These are phyloP conservation scores for Monosporascus sp. DNA, from an alignment of 2,329 filamentous ascomycete species.

Conservation along the genomic window DNA sequence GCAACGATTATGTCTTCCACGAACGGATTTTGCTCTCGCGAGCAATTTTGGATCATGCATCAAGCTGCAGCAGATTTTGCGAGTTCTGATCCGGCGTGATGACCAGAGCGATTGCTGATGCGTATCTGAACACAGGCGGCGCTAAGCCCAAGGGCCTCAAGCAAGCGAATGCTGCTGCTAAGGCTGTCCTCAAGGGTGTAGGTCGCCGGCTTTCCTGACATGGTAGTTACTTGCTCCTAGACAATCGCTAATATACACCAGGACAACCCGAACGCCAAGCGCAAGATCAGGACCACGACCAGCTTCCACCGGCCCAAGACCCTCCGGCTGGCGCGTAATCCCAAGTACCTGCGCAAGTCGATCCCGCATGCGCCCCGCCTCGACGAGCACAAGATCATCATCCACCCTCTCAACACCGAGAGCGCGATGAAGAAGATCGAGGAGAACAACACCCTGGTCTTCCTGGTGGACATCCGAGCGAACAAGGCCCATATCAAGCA, in stretches of 20 bases:
- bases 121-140: slow-evolving; percentile 48
- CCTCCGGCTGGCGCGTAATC: slow-evolving; percentile 79
- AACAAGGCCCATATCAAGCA: slow-evolving; percentile 99
- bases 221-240: too few relatives aligned
- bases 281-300: slow-evolving; percentile 87
- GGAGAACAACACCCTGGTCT: slow-evolving; percentile 99
- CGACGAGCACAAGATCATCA: slow-evolving; percentile 95
- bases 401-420: slow-evolving; percentile 99
- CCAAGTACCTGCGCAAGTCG: slow-evolving; percentile 96
- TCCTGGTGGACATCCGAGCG: slow-evolving; percentile 94
- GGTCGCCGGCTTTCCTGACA: slow-evolving; percentile 35
- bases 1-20: slow-evolving; percentile 1
- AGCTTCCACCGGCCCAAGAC: slow-evolving; percentile 99
- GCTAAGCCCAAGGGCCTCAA: slow-evolving; percentile 60
- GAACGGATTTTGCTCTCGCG: slow-evolving; percentile 6
- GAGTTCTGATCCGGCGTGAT: slow-evolving; percentile 51
- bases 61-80: slow-evolving; percentile 72
- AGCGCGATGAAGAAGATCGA: slow-evolving; percentile 99
- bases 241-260: slow-evolving; percentile 17
- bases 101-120: slow-evolving; percentile 66
- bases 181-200: slow-evolving; percentile 95
- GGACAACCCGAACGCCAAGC: slow-evolving; percentile 69
- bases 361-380: slow-evolving; percentile 85
- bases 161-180: slow-evolving; percentile 90
- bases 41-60: slow-evolving; percentile 37